A percentile compares a stretch with the other conserved stretches of the same genome.
These are phyloP conservation scores for Phylloboletellus chloephorus DNA, from an alignment of 1,284 basidiomycete genomes.

Conservation along the genomic window DNA sequence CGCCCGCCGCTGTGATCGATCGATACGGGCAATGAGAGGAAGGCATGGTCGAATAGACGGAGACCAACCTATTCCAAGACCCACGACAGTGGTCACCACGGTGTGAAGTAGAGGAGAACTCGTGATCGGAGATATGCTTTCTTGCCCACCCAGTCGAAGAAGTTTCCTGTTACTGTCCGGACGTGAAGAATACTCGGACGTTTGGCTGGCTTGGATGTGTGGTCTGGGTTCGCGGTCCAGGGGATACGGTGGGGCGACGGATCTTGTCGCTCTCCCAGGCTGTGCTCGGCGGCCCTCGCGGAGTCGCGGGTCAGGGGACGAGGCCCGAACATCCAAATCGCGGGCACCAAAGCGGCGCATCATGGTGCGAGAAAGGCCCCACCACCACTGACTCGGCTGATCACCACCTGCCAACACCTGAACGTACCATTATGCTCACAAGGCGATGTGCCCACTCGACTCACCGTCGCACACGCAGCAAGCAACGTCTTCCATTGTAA, in stretches of 20 bases:
- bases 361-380: too few species aligned
- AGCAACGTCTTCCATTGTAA: constrained; percentile 20
- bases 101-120: constrained; percentile 42
- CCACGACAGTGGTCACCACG: constrained; percentile 53
- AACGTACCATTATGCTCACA: constrained; percentile 1
- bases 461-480: constrained; percentile 10
- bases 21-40: constrained; percentile 10
- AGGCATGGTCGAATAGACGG: constrained; percentile 5
- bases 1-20: constrained; percentile 15
- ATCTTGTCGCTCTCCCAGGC: too few species aligned
- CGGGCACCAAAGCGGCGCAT: too few species aligned
- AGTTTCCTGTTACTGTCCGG: constrained; percentile 1
- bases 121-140: constrained; percentile 35
- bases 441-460: constrained; percentile 12
- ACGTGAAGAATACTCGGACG: constrained; percentile 1
- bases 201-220: constrained; percentile 1
- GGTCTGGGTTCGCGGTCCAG: too few species aligned
- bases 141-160: constrained; percentile 18
- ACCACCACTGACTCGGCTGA: too few species aligned
- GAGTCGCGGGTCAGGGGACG: too few species aligned
- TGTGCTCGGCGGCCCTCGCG: too few species aligned
- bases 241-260: too few species aligned
- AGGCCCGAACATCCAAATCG: too few species aligned
- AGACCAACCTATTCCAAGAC: constrained; percentile 51
- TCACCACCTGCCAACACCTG: constrained; percentile 1